Conservation (phyloP, 495 filamentous ascomycete genomes). For the Poronia punctata region DNA sequence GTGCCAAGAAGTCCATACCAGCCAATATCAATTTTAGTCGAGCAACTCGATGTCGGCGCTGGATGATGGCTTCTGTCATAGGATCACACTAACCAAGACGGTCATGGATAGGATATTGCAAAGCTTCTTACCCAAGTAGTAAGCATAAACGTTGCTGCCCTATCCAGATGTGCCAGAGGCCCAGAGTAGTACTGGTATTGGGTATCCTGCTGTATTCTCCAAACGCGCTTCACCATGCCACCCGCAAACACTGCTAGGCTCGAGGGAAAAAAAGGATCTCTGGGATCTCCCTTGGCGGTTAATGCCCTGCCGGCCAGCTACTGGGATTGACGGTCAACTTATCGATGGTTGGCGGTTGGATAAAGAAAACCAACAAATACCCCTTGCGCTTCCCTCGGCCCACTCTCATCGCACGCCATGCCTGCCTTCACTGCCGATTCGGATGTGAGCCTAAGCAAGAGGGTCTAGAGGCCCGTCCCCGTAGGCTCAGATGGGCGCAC, state of each 20-base stretch:
- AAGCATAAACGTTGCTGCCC: slow-evolving; percentile 3
- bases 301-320: slow-evolving; percentile 21
- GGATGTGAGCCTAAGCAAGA: slow-evolving; percentile 27
- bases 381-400: slow-evolving; percentile 25
- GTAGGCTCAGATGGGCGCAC: slow-evolving; percentile 27
- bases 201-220: slow-evolving; percentile 2
- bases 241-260: neutral
- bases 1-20: no score
- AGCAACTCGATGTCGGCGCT: no score
- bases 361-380: slow-evolving; percentile 26
- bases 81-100: no score
- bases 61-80: no score
- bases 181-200: slow-evolving; percentile 2
- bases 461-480: slow-evolving; percentile 26
- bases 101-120: neutral
- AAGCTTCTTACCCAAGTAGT: neutral
- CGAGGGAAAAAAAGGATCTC: slow-evolving; percentile 25
- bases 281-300: slow-evolving; percentile 27
- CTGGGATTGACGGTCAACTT: slow-evolving; percentile 22
- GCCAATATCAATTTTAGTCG: no score
- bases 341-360: no score
- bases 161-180: no score
- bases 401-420: slow-evolving; percentile 27
- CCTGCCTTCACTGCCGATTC: slow-evolving; percentile 31
- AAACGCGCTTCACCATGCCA: slow-evolving; percentile 8